Evolutionary conservation across 176 grass and related monocot genomes (phyloP), one percentile per base, ranked within the genome.

Genomic region (Cenchrus americanus): DNA sequence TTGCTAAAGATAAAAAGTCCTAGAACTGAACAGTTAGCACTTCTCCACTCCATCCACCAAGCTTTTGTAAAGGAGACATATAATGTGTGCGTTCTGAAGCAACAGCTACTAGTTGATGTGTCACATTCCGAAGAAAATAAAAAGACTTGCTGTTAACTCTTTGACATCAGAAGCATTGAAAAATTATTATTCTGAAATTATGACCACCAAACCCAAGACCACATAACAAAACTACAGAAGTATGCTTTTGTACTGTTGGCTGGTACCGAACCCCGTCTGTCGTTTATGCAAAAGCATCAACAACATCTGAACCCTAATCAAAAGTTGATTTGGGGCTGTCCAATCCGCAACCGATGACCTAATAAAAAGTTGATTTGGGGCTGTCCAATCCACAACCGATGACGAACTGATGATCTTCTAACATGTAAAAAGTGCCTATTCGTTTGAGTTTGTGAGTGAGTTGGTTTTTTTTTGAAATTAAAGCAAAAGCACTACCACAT

Each of bases 61-160:
- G 44, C 55, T 67, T 69, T 82, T 62, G 15, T 44, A 14, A 73
- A 66, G 68, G 32, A 66, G 40, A 34, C 23, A 40, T 23, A 75
- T 13, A 23, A 24, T 80, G 6, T 67, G 69, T 46, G 22, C 2
- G 51, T 55, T 75, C 77, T 74, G 79, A 66, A 86, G 60, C 61
- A 87, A 49, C 24, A 60, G 21, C 34, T 7, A 34, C 17, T 17
- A 65, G 58, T 55, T 74, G 34, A 57, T 47, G n/a, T 27, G 66
- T 82, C 79, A 57, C 66, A 70, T 58, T 81, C 79, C 0, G 10
- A 43, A 24, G 66, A 14, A 7, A 59, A 21, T 34, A 53, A 80
- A 79, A 13, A 40, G 7, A 32, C 6, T 34, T 82, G 44, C 55
- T 71, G 82, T 6, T 63, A 27, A 34, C 26, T 79, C 51, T 27